phyloP scores from a whole-genome alignment of 805 yeast genomes.

The Ogataea philodendri region DNA sequence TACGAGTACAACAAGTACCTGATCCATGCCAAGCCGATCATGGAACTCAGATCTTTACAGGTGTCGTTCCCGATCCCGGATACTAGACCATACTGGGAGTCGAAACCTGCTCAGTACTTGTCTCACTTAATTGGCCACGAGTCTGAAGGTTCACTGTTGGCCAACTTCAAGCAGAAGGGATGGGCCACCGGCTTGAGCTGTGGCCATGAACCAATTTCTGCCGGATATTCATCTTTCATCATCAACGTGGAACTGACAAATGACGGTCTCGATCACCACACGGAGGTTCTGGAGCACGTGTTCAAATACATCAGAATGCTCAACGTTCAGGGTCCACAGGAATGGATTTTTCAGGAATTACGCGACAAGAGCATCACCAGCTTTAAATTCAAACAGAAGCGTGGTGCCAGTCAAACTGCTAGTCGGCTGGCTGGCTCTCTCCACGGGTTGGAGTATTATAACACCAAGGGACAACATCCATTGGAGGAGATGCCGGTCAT shows the following conservation, averaged over 20 bases:
- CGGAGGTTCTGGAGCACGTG: constrained; percentile 52
- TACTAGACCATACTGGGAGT: constrained; percentile 61
- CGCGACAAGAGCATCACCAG: constrained; percentile 62
- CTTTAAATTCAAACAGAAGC: constrained; percentile 80
- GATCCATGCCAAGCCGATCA: constrained; percentile 74
- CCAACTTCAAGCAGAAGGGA: constrained; percentile 63
- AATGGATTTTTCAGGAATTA: constrained; percentile 80
- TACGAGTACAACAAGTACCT: constrained; percentile 49
- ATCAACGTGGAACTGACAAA: constrained; percentile 75
- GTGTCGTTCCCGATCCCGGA: constrained; percentile 75
- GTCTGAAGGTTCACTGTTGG: constrained; percentile 78
- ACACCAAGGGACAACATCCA: constrained; percentile 22
- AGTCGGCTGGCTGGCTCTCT: constrained; percentile 41
- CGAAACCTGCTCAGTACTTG: constrained; percentile 66
- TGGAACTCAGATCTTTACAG: constrained; percentile 68
- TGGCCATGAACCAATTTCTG: constrained; percentile 64
- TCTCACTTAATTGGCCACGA: constrained; percentile 92
- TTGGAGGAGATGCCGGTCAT: constrained; percentile 1
- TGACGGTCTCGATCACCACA: constrained; percentile 63
- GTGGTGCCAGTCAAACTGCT: constrained; percentile 68
- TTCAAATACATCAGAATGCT: constrained; percentile 77
- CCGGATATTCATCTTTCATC: constrained; percentile 66
- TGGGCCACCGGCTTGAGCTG: constrained; percentile 81
- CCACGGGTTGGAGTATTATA: constrained; percentile 27
- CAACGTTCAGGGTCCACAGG: constrained; percentile 55